Evolutionary conservation across 2,329 filamentous ascomycete genomes (phyloP).

Genomic region (Diplodia sapinea): DNA sequence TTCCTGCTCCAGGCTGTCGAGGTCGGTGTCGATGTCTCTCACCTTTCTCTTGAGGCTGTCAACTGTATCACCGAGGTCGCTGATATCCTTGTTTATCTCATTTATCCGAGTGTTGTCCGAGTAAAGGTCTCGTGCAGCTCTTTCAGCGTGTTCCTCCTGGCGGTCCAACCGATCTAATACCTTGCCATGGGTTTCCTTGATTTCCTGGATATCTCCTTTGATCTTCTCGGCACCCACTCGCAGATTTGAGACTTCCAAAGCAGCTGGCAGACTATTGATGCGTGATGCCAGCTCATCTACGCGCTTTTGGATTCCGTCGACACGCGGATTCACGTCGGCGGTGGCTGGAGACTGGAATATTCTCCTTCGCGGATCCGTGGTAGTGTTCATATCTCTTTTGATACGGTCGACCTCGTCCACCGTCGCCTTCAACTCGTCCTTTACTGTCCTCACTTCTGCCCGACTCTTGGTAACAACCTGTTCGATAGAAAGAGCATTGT

Average conservation of each 20-base stretch:
- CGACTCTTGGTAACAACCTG: neutral
- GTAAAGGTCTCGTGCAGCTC: neutral
- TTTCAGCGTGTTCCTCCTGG: neutral
- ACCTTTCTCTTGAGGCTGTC: neutral
- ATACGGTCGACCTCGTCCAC: neutral
- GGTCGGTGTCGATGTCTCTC: conserved; percentile 7
- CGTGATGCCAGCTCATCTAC: neutral
- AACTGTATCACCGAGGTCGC: neutral
- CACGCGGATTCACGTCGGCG: neutral
- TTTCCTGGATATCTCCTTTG: neutral
- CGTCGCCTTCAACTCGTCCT: neutral
- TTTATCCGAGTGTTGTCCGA: conserved; percentile 20
- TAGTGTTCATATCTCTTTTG: neutral
- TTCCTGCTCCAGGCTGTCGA: neutral
- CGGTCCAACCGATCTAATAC: neutral
- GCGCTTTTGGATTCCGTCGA: neutral
- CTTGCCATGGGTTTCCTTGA: neutral
- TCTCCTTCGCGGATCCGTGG: neutral
- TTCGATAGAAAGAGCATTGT: neutral
- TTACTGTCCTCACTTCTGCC: neutral
- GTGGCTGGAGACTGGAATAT: neutral
- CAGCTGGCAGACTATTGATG: neutral
- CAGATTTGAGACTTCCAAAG: neutral
- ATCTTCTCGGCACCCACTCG: neutral
- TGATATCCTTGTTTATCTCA: neutral